Conservation (phyloP, 78 protist genomes). For the Anaeramoeba ignava region DNA sequence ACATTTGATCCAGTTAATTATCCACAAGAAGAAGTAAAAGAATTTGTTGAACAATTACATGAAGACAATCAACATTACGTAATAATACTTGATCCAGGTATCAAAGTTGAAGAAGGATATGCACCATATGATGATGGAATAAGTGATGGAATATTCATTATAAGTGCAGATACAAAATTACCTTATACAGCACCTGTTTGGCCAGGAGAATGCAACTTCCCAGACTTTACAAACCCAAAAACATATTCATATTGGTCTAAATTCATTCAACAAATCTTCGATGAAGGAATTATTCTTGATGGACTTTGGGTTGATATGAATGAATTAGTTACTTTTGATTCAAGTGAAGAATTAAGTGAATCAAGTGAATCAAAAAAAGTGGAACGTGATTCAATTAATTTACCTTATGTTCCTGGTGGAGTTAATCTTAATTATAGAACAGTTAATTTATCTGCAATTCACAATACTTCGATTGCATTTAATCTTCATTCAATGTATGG, state of each 20-base stretch:
- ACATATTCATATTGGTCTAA: not conserved
- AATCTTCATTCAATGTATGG: slow-evolving; percentile 7
- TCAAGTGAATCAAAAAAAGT: too few species aligned
- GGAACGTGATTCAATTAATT: too few species aligned
- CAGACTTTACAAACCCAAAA: slow-evolving; percentile 8
- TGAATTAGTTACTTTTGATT: slow-evolving; percentile 7
- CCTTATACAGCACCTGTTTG: not conserved
- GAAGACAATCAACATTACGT: not conserved
- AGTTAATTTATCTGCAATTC: not conserved
- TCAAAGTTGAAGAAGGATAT: not conserved
- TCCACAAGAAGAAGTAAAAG: slow-evolving; percentile 1
- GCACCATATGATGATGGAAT: not conserved
- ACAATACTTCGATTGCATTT: not conserved
- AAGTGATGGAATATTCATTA: not conserved
- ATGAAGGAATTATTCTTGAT: not conserved
- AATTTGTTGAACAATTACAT: not conserved
- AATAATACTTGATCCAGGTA: slow-evolving; percentile 11
- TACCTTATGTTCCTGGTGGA: slow-evolving; percentile 3
- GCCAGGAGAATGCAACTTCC: slow-evolving; percentile 7
- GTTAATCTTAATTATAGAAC: not conserved
- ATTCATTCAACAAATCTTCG: not conserved
- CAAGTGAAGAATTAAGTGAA: too few species aligned
- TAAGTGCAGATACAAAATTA: not conserved
- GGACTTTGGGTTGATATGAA: slow-evolving; percentile 28
- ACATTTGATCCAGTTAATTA: slow-evolving; percentile 25